phyloP scores from a whole-genome alignment of 345 rosid genomes.

The Schrenkiella parvula region DNA sequence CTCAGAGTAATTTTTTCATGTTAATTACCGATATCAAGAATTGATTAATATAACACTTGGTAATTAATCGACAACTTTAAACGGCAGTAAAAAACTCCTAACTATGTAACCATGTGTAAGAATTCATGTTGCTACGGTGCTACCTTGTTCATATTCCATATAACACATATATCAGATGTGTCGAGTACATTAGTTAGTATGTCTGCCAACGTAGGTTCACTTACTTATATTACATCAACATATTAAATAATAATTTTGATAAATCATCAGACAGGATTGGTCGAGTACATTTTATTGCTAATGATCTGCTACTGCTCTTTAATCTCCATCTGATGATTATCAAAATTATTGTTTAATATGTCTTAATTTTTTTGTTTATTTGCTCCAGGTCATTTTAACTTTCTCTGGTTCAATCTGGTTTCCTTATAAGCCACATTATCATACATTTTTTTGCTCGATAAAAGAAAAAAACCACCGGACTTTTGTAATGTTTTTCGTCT shows the following conservation, averaged over 20 bases:
- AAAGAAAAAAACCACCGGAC: not conserved
- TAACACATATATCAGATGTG: too few relatives aligned
- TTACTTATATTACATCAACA: too few relatives aligned
- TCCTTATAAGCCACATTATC: not conserved
- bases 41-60: not conserved
- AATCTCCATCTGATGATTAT: not conserved
- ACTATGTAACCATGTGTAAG: not conserved
- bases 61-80: too few relatives aligned
- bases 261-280: too few relatives aligned
- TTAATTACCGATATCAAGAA: not conserved
- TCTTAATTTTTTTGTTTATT: not conserved
- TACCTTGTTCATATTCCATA: not conserved
- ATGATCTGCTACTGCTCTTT: too few relatives aligned
- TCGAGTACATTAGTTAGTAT: too few relatives aligned
- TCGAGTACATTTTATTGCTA: too few relatives aligned
- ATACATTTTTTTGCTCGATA: not conserved
- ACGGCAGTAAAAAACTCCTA: not conserved
- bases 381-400: not conserved
- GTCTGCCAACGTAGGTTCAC: too few relatives aligned
- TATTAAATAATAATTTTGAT: too few relatives aligned
- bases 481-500: not conserved
- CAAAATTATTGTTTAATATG: not conserved
- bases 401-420: not conserved
- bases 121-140: not conserved
- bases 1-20: not conserved